Evolutionary conservation across 1,139 yeast species (phyloP), one percentile per base, ranked within the genome.

Genomic region (Nadsonia commutata): DNA sequence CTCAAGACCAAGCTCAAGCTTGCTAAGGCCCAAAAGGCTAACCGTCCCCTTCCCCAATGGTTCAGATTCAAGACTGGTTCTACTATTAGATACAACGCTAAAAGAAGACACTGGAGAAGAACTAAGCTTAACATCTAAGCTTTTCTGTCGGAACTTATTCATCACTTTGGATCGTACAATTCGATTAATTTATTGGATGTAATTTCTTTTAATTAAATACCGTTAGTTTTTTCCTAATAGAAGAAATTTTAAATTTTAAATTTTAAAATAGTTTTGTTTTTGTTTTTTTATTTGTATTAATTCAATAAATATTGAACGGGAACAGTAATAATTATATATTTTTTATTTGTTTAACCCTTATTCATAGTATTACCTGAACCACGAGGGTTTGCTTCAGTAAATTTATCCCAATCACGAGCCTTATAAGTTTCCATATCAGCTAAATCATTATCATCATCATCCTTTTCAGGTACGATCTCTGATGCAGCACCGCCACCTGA

Each of bases 71-170:
- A 88, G 82, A 86, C 98, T 70, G 80, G 75, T 73, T 88, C 86
- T 94, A 86, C 80, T 65, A 82, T 90, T 43, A 60, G 68, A 79
- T 90, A 88, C 88, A 90, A 90, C 76, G 94, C 95, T 68, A 90
- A 90, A 88, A 86, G 97, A 84, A 83, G 98, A 80, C 95, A 93
- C 94, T 93, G 99, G 99, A 90, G 96, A 83, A 85, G 98, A 82
- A 90, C 97, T 66, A 93, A 90, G 94, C 80, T 93, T 76, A 78
- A 80, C 81, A 72, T 90, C 80, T 90, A 85, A 84, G 75, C 51
- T 27, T 16, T 11, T 13, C n/a, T 27, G 33, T 27, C 33, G n/a
- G n/a, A 27, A 27, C 16, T 27, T 27, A 8, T 13, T 27, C n/a
- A 6, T 21, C 23, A 9, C 9, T 21, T n/a, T n/a, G n/a, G n/a